A percentile compares a stretch with the other conserved stretches of the same genome.
phyloP scores from a whole-genome alignment of 1,284 basidiomycete genomes.

The Cryptococcus neoformans region DNA sequence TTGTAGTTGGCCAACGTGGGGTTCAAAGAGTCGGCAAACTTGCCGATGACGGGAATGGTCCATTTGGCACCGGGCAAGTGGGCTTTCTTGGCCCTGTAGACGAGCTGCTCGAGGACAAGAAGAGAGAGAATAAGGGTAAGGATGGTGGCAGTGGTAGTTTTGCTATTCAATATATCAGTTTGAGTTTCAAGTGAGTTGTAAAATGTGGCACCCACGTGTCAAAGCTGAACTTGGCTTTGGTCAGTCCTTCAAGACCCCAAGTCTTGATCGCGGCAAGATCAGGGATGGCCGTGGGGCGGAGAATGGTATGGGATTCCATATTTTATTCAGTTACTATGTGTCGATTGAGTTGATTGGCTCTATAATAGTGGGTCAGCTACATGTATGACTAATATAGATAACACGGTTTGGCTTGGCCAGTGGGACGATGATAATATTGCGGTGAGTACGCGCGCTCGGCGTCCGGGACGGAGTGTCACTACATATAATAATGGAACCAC shows the following conservation, averaged over 20 bases:
- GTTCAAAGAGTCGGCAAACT: conserved; percentile 83
- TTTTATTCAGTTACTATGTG: background rate
- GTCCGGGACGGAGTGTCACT: no score
- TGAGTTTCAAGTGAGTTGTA: background rate
- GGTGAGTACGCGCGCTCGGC: no score
- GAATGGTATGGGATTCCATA: conserved; percentile 38
- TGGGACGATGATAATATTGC: no score
- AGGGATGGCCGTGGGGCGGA: conserved; percentile 37
- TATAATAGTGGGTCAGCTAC: background rate
- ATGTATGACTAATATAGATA: no score
- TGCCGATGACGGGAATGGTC: conserved; percentile 93
- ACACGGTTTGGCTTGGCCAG: no score
- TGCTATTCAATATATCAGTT: conserved; percentile 19
- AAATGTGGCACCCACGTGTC: conserved; percentile 34
- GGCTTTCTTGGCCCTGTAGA: conserved; percentile 82
- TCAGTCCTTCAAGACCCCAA: conserved; percentile 43
- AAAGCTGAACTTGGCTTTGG: conserved; percentile 35
- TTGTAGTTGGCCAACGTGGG: conserved; percentile 87
- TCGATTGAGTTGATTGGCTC: background rate
- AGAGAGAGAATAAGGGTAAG: conserved; percentile 45
- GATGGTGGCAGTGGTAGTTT: conserved; percentile 44
- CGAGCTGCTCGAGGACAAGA: conserved; percentile 58
- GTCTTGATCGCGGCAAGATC: conserved; percentile 33
- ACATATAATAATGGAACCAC: no score
- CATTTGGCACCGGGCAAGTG: conserved; percentile 80